Conservation (phyloP, 129 eudicot genomes). For the Oenanthe sinensis region DNA sequence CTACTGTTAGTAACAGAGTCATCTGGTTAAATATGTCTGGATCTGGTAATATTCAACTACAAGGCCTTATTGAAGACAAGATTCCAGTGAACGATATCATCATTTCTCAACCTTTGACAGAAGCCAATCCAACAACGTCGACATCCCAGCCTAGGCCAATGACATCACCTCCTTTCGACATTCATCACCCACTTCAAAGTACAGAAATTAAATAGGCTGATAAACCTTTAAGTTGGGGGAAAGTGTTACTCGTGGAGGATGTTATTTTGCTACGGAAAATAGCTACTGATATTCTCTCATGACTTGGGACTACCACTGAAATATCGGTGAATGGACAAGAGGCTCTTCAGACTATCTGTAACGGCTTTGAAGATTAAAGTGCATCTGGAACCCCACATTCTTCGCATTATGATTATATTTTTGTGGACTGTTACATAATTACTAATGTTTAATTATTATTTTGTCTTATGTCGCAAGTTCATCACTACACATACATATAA, state of each 20-base stretch:
- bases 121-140: not conserved
- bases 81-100: slow-evolving; percentile 46
- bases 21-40: slow-evolving; percentile 52
- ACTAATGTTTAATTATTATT: no score
- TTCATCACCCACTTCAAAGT: not conserved
- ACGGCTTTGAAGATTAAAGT: slow-evolving; percentile 25
- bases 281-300: slow-evolving; percentile 18
- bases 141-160: not conserved
- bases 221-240: slow-evolving; percentile 28
- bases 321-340: slow-evolving; percentile 34
- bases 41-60: slow-evolving; percentile 21
- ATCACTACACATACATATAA: not conserved
- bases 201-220: slow-evolving; percentile 9
- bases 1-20: slow-evolving; percentile 16
- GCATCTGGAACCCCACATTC: slow-evolving; percentile 16
- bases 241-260: slow-evolving; percentile 39
- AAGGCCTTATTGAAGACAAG: slow-evolving; percentile 36
- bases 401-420: slow-evolving; percentile 40
- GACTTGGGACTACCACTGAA: slow-evolving; percentile 23
- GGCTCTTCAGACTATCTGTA: slow-evolving; percentile 26
- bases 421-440: slow-evolving; percentile 57
- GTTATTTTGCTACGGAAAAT: slow-evolving; percentile 18
- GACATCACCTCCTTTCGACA: not conserved
- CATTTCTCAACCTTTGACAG: slow-evolving; percentile 30
- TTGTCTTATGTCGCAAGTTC: no score